Percentiles rank a stretch among this genome's conserved stretches.
These are phyloP conservation scores for Podospora anserina DNA, from an alignment of 495 filamentous ascomycete genomes.

Conservation along the genomic window DNA sequence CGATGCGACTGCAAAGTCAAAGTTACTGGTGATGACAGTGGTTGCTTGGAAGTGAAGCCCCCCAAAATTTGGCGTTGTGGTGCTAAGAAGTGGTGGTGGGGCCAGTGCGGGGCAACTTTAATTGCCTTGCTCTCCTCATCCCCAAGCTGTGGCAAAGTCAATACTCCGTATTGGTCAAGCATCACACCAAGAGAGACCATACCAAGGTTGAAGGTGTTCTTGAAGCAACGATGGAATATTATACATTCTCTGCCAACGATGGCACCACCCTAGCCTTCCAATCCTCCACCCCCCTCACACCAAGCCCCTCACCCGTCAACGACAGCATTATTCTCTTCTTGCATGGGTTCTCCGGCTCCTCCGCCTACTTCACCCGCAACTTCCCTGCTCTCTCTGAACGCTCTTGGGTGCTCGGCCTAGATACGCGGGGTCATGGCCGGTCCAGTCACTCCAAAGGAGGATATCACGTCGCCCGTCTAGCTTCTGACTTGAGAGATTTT, in stretches of 20 bases:
- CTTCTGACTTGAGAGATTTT: conserved; percentile 40
- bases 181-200: neutral
- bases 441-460: conserved; percentile 36
- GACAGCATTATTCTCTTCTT: conserved; percentile 33
- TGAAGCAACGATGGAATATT: conserved; percentile 24
- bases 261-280: conserved; percentile 32
- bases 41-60: too few species aligned
- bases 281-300: conserved; percentile 24
- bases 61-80: too few species aligned
- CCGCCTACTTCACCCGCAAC: conserved; percentile 43
- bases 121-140: too few species aligned
- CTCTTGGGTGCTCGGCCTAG: conserved; percentile 40
- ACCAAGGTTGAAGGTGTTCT: neutral
- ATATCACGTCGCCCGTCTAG: conserved; percentile 46
- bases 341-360: conserved; percentile 48
- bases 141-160: too few species aligned
- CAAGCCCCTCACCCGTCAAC: conserved; percentile 7
- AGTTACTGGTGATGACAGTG: too few species aligned
- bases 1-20: too few species aligned
- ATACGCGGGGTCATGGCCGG: conserved; percentile 45
- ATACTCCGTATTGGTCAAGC: too few species aligned
- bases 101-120: too few species aligned
- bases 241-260: conserved; percentile 32
- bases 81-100: too few species aligned
- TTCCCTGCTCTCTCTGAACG: conserved; percentile 21